Evolutionary conservation across 768 basidiomycete genomes (phyloP), one percentile per base, ranked within the genome.

Genomic region (Glaciozyma martinii): DNA sequence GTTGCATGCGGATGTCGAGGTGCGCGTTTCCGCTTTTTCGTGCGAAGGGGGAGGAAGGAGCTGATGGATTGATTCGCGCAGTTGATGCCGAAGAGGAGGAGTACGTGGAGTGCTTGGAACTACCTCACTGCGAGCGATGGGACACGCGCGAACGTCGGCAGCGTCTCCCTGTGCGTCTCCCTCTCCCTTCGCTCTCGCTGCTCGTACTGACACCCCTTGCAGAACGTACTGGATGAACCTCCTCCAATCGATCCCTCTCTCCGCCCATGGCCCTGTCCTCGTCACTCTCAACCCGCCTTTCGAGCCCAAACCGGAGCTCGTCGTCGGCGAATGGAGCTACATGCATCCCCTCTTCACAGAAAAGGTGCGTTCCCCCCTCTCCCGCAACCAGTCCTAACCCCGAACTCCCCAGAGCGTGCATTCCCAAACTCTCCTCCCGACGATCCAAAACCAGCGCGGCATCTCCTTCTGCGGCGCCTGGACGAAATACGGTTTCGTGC

Each of bases 71-170:
- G 33, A 3, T 25, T 9, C 33, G 2, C 23, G 44, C 61, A 87
- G 85, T 73, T 89, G 19, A 88, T 89, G 86, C 88, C 87, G 0
- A 78, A 77, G 62, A 78, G 78, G 56, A 77, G 81, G 25, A 67
- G 77, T 16, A 86, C 85, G 0, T 89, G 87, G 85, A 85, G 86
- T 0, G 85, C 85, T 68, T 89, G 87, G 87, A 89, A 88, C 74
- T 88, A 86, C 73, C 75, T 88, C n/a, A 84, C 85, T 1, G 78
- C 75, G 43, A 83, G 81, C 23, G 72, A 75, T 23, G 60, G 68
- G 21, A 64, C 74, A 65, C 78, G 80, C 60, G 76, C 80, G 19
- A 83, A 85, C 67, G 78, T 81, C 8, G 80, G 86, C 66, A 78
- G 80, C 43, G 83, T 87, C 19, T 81, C 85, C 10, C 74, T 87